These are phyloP conservation scores for Theileria equi DNA, from an alignment of 169 alveolate genomes.

Conservation along the genomic window DNA sequence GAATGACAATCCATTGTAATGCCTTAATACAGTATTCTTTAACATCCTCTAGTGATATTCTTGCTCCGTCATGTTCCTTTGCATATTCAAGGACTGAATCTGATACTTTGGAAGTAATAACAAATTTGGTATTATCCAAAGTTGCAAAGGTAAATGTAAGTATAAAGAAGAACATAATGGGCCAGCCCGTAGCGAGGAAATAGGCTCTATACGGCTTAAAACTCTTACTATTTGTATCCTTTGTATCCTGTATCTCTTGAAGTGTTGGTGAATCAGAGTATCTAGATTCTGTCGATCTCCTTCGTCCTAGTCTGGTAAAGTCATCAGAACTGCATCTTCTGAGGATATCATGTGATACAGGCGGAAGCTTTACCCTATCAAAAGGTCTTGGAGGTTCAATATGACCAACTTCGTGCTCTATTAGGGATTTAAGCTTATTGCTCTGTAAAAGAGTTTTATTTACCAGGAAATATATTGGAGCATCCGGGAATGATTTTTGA, in stretches of 20 bases:
- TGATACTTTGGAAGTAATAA: background rate
- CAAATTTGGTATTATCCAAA: background rate
- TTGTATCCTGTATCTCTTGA: too few species aligned
- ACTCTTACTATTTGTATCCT: too few species aligned
- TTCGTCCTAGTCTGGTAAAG: too few species aligned
- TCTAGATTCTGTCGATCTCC: too few species aligned
- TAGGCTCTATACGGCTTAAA: conserved; percentile 3
- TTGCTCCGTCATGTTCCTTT: too few species aligned
- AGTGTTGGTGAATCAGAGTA: background rate
- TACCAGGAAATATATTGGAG: background rate
- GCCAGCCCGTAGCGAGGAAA: conserved; percentile 20
- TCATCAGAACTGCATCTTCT: too few species aligned
- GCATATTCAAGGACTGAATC: background rate
- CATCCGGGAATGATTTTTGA: too few species aligned
- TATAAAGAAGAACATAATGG: background rate
- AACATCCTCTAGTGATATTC: too few species aligned
- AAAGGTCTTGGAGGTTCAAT: background rate
- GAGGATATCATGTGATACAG: too few species aligned
- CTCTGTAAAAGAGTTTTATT: background rate
- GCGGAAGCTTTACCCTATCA: too few species aligned
- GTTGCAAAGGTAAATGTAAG: background rate
- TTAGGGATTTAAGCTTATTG: background rate
- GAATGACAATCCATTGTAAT: background rate
- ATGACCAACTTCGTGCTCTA: background rate
- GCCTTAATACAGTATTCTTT: conserved; percentile 1